Evolutionary conservation across 495 filamentous ascomycete genomes (phyloP), one percentile per base, ranked within the genome.

Genomic region (Hypoxylon perforatum): DNA sequence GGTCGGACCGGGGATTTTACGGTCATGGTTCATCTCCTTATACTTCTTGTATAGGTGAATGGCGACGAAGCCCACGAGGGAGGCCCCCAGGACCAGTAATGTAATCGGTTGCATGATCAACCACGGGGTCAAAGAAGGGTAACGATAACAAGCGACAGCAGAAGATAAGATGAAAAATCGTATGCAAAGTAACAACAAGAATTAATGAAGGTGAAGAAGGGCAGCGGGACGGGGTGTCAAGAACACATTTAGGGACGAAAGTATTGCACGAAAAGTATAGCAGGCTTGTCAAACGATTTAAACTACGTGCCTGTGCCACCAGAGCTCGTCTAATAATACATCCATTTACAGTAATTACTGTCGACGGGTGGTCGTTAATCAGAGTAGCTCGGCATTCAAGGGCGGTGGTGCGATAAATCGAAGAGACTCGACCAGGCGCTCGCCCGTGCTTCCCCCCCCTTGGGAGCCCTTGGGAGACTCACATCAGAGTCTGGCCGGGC

Each of bases 1-100:
- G 9, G 70, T 78, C 21, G 79, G 79, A 0, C 79, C 79, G 0
- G 79, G 79, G 11, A 70, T 49, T 23, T 61, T 71, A 8, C 63
- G 63, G 7, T 73, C 72, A 22, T 67, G 58, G 60, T 80, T 80
- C 11, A 78, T 73, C 41, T 74, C 59, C 33, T 66, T 72, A 42
- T 70, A 80, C 35, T 54, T 18, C 18, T 61, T 73, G 57, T 72
- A 51, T 21, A 79, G 53, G 47, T 74, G 76, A 17, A 77, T 52
- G 18, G 60, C 54, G n/a, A 60, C 57, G 15, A 68, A 55, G 28
- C 51, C 64, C 9, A 73, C 19, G 10, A 76, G 22, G 39, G 67
- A 65, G 22, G 55, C 49, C 61, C 47, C 54, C n/a, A 75, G 65
- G 17, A 70, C 51, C 41, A 58, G 45, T 14, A 69, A 33, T 9